Evolutionary conservation across 169 alveolate genomes (phyloP).

Genomic region (Cytauxzoon felis): DNA sequence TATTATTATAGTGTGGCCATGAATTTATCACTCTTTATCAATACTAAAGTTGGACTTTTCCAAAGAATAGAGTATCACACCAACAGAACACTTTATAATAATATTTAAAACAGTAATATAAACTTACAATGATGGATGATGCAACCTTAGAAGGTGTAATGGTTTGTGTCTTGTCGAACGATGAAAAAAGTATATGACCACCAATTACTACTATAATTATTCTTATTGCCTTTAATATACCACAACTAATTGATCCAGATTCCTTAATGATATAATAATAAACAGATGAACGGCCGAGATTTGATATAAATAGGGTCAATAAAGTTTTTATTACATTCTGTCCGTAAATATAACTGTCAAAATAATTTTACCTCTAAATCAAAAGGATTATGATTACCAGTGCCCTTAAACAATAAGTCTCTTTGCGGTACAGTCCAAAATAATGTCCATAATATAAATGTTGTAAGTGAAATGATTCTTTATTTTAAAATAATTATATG

Average conservation of each 20-base stretch:
- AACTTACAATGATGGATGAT: conserved; percentile 38
- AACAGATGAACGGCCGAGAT: conserved; percentile 58
- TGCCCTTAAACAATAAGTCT: conserved; percentile 24
- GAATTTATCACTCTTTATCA: conserved; percentile 1
- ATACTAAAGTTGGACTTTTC: conserved; percentile 21
- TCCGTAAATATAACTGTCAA: neutral
- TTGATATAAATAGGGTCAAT: conserved; percentile 39
- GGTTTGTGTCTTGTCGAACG: conserved; percentile 34
- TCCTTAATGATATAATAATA: conserved; percentile 54
- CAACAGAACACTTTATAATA: conserved; percentile 33
- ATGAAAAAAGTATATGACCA: conserved; percentile 44
- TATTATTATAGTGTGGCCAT: neutral
- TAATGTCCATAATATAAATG: conserved; percentile 43
- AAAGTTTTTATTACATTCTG: conserved; percentile 34
- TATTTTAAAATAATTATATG: neutral
- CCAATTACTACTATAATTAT: conserved; percentile 40
- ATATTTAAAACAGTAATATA: neutral
- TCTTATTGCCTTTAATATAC: conserved; percentile 61
- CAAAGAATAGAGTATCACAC: conserved; percentile 54
- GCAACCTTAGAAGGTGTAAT: conserved; percentile 35
- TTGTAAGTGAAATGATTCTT: conserved; percentile 37
- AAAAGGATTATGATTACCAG: conserved; percentile 38
- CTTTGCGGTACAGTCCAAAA: conserved; percentile 56
- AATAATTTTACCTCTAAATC: conserved; percentile 30
- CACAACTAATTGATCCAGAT: conserved; percentile 58